phyloP scores from a whole-genome alignment of 2,329 filamentous ascomycete genomes.

The Davidsoniella australis region DNA sequence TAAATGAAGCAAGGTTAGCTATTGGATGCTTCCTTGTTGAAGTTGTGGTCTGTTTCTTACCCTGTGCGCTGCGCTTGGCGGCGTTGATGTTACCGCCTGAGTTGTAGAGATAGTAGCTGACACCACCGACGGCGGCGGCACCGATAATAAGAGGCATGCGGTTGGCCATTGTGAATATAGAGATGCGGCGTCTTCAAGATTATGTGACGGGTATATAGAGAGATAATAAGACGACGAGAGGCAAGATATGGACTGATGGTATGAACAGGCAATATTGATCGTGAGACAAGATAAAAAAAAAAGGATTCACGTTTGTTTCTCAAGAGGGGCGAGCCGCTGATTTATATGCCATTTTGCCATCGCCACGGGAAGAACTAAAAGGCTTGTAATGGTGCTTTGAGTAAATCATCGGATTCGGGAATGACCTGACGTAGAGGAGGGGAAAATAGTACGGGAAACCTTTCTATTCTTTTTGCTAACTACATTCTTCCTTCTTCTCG shows the following conservation, averaged over 20 bases:
- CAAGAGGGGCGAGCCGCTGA: background rate
- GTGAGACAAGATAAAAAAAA: no score
- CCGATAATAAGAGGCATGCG: slow-evolving; percentile 36
- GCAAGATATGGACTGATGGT: background rate
- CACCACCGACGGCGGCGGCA: slow-evolving; percentile 45
- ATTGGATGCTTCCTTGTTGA: background rate
- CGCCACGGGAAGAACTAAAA: no score
- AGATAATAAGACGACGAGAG: background rate
- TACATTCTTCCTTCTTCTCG: no score
- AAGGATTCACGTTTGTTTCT: no score
- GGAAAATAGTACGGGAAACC: no score
- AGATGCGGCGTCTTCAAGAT: background rate
- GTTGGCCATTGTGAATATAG: slow-evolving; percentile 25
- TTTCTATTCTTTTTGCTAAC: no score
- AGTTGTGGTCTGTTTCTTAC: slow-evolving; percentile 30
- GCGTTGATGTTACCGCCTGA: slow-evolving; percentile 66
- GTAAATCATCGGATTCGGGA: no score
- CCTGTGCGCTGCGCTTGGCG: slow-evolving; percentile 47
- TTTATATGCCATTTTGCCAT: background rate
- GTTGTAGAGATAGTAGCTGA: slow-evolving; percentile 81
- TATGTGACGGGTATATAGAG: background rate
- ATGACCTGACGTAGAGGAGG: no score
- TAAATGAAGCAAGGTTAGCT: background rate
- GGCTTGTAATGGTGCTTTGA: no score
- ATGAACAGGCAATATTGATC: background rate